Evolutionary conservation across 2,329 filamentous ascomycete species (phyloP).

Genomic region (Aspergillus sp.): DNA sequence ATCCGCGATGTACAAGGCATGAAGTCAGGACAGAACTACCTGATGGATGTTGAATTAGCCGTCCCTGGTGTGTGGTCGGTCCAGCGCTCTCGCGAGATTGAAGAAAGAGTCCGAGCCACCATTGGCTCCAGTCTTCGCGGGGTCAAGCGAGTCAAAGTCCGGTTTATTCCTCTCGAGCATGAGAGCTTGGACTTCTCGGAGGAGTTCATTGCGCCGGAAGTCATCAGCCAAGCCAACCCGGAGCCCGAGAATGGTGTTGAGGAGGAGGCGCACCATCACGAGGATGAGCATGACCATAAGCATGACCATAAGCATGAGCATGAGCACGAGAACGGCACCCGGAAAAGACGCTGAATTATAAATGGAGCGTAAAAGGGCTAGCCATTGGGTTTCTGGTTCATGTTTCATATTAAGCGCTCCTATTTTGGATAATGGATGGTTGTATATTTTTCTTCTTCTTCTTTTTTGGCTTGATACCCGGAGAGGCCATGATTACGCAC

Average conservation of each 20-base stretch:
- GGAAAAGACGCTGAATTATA: conserved; percentile 8
- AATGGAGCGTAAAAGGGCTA: neutral
- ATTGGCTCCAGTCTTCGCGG: conserved; percentile 79
- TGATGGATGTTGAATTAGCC: conserved; percentile 84
- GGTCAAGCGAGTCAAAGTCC: conserved; percentile 77
- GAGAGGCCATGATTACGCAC: neutral
- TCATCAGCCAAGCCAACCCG: conserved; percentile 58
- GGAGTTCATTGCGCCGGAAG: conserved; percentile 71
- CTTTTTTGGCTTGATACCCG: conserved; percentile 1
- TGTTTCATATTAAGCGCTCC: neutral
- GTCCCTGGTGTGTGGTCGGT: conserved; percentile 78
- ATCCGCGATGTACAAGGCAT: conserved; percentile 80
- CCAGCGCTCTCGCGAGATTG: conserved; percentile 65
- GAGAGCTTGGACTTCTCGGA: conserved; percentile 63
- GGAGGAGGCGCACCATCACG: conserved; percentile 36
- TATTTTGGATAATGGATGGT: neutral
- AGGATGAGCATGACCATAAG: conserved; percentile 23
- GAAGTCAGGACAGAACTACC: conserved; percentile 95
- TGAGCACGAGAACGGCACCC: conserved; percentile 28
- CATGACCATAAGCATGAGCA: neutral
- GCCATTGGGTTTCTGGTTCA: neutral
- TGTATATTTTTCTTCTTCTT: neutral
- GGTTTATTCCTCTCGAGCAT: conserved; percentile 73
- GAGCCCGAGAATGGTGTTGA: conserved; percentile 58
- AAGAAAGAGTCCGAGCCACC: conserved; percentile 69